A percentile compares a stretch with the other conserved stretches of the same genome.
Evolutionary conservation across 306 rosid species (phyloP).

Genomic region (Acacia crassicarpa): DNA sequence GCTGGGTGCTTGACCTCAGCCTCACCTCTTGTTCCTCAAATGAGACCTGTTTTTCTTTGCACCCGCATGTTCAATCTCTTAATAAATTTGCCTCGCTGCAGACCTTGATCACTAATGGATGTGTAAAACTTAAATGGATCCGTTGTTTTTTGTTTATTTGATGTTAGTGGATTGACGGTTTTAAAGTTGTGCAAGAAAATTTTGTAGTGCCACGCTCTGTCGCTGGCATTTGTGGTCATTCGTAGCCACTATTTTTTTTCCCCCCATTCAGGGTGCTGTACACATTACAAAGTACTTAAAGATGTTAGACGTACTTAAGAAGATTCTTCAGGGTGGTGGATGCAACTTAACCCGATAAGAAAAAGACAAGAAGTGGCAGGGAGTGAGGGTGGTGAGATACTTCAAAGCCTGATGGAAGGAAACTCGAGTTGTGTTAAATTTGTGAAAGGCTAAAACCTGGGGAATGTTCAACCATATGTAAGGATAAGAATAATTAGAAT

Average conservation of each 20-base stretch:
- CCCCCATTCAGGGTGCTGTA: no score
- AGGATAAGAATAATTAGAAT: not conserved
- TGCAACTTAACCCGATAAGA: no score
- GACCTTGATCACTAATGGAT: constrained; percentile 21
- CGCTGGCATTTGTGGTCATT: not conserved
- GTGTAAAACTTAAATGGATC: constrained; percentile 14
- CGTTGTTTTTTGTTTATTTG: not conserved
- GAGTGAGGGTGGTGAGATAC: no score
- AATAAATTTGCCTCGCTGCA: constrained; percentile 40
- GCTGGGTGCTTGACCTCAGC: constrained; percentile 23
- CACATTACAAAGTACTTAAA: no score
- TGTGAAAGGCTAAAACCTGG: no score
- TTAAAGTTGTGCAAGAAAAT: not conserved
- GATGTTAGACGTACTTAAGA: no score
- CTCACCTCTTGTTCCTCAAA: constrained; percentile 3
- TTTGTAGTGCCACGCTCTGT: not conserved
- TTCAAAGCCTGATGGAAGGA: no score
- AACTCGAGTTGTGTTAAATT: no score
- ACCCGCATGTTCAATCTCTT: constrained; percentile 22
- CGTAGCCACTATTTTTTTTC: no score
- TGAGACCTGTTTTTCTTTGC: constrained; percentile 25
- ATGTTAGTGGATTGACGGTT: constrained; percentile 9
- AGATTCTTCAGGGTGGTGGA: no score
- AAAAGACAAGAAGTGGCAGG: no score
- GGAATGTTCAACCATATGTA: no score